A percentile compares a stretch with the other conserved stretches of the same genome.
Conservation (phyloP, 2,329 filamentous ascomycete species). For the Diplodia scrobiculata region DNA sequence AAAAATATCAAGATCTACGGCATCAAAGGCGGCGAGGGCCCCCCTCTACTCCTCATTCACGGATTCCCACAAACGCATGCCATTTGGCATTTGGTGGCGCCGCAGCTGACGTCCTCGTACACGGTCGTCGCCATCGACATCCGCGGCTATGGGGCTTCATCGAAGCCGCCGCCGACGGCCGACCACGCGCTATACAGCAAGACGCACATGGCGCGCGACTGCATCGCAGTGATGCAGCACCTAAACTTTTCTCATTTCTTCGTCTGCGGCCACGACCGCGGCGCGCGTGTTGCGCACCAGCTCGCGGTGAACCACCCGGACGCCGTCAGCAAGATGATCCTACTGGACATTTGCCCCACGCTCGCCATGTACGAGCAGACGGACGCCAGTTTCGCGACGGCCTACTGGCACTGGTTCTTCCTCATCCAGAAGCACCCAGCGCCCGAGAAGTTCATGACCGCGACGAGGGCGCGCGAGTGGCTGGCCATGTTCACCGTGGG, state of each 20-base stretch:
- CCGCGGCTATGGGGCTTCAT: conserved; percentile 56
- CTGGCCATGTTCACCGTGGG: conserved; percentile 45
- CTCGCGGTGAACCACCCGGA: conserved; percentile 53
- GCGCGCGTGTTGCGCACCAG: conserved; percentile 59
- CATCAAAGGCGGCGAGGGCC: conserved; percentile 39
- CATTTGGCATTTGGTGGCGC: conserved; percentile 56
- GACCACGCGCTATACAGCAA: conserved; percentile 48
- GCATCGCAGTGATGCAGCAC: conserved; percentile 50
- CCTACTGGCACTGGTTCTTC: conserved; percentile 64
- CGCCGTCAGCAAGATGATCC: conserved; percentile 41
- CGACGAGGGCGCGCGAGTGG: conserved; percentile 44
- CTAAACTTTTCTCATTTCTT: conserved; percentile 41
- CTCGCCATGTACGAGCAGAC: conserved; percentile 56
- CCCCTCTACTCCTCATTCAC: conserved; percentile 54
- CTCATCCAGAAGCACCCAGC: conserved; percentile 57
- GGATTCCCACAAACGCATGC: conserved; percentile 58
- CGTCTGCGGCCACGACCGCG: conserved; percentile 61
- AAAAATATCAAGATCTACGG: conserved; percentile 51
- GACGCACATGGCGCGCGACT: conserved; percentile 55
- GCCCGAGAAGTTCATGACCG: conserved; percentile 54
- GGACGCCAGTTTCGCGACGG: conserved; percentile 49
- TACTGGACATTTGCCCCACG: conserved; percentile 58
- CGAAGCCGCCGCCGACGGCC: conserved; percentile 45
- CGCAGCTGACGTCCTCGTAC: conserved; percentile 46
- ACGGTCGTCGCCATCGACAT: conserved; percentile 54